These are phyloP conservation scores for Rhododendron griersonianum DNA, from an alignment of 148 eudicot genomes.

Conservation along the genomic window DNA sequence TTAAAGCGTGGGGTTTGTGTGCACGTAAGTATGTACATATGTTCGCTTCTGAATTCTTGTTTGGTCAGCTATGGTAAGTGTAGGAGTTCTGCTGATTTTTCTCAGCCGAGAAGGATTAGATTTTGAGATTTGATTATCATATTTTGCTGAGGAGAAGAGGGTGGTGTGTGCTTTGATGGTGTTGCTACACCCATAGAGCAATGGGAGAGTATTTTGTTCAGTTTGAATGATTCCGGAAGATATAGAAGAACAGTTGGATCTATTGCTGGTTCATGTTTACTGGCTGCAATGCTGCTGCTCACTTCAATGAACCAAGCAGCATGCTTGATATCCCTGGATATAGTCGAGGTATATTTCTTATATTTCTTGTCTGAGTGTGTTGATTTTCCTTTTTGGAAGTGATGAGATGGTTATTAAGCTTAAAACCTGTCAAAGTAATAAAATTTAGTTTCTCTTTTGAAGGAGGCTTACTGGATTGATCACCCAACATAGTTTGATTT, in stretches of 20 bases:
- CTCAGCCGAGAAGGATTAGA: not conserved
- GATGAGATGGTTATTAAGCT: too few relatives aligned
- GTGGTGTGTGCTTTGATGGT: conserved; percentile 12
- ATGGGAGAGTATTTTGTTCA: conserved; percentile 66
- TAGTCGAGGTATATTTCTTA: too few relatives aligned
- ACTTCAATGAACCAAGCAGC: conserved; percentile 62
- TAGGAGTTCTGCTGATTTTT: not conserved
- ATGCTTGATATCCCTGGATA: too few relatives aligned
- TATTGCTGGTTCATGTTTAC: conserved; percentile 65
- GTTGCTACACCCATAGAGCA: conserved; percentile 35
- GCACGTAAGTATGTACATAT: not conserved
- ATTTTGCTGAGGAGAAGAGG: conserved; percentile 25
- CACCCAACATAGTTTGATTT: too few relatives aligned
- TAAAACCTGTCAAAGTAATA: too few relatives aligned
- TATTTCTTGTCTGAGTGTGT: too few relatives aligned
- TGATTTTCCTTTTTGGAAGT: too few relatives aligned
- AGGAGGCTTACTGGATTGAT: too few relatives aligned
- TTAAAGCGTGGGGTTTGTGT: not conserved
- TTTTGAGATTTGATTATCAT: conserved; percentile 4
- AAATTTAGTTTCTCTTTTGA: too few relatives aligned
- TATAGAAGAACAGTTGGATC: conserved; percentile 85
- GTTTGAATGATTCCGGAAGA: conserved; percentile 69
- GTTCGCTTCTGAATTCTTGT: not conserved
- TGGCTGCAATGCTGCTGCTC: conserved; percentile 66
- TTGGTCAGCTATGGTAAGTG: not conserved